Base-by-base conservation (phyloP, 1,139 yeast genomes). In the Blastobotrys raffinosifermentans region DNA sequence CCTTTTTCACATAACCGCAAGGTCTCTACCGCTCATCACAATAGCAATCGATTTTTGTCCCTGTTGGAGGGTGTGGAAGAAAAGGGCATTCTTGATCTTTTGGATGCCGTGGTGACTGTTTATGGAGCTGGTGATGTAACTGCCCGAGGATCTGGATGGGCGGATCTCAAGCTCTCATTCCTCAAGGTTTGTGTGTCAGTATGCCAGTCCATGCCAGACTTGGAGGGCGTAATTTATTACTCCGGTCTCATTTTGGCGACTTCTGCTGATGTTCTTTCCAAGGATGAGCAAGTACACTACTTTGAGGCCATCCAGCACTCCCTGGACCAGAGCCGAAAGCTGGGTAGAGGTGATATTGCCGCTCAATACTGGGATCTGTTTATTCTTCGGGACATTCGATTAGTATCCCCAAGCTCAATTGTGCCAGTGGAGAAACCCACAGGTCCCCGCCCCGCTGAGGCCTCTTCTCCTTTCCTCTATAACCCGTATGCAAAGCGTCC, bases 351-450 rank as follows among this genome's bases (percentile, higher is more conserved):
- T 6, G 59, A 50, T 14, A 47, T 59, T 15, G 48, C 48, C 19
- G 61, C 58, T 11, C 60, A 49, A 1, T 83, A 83, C 50, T 82
- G 89, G 82, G 95, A 85, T 55, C 80, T 83, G 1, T 75, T 69
- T 46, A 45, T 85, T 8, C 65, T 85, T 0, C 66, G 91, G 40
- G 72, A 67, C 29, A 66, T 78, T 4, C 34, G 42, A 9, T 29
- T 52, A 10, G 59, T 62, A 19, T 60, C 62, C 32, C 64, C 57
- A 2, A 36, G 26, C 3, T 30, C 32, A 3, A 20, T 31, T 4
- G 25, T 36, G n/a, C 30, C 38, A 6, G 26, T 34, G 3, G 18
- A 26, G 13, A 41, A 15, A n/a, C n/a, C n/a, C n/a, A 13, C 44
- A 15, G 23, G 32, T 18, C 36, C 31, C 11, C 35, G 32, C 16